Base-by-base conservation (phyloP, 768 basidiomycete species). In the Naematelia aurantialba region DNA sequence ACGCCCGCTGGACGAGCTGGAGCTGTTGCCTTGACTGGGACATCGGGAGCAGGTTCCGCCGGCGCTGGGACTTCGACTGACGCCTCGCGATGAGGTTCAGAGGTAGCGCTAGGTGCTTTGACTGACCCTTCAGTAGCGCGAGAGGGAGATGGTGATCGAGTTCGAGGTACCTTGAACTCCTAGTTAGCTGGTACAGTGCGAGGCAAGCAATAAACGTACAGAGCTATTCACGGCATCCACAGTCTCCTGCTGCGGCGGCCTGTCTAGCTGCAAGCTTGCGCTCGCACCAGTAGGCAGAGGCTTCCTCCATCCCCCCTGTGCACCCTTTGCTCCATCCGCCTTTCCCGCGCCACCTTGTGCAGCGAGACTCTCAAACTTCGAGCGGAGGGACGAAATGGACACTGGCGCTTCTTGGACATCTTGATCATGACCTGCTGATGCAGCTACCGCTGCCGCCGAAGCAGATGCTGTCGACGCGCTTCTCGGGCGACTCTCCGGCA, bases 371-470 rank as follows among this genome's bases (percentile, higher is more conserved):
- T 73, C 71, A 48, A 73, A 73, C 39, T 53, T 62, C 12, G 68
- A 70, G 19, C 69, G 45, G 1, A 73, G 51, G 3, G 66, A 62
- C 14, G 71, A 66, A 58, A 73, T 73, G 14, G 69, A 70, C 21
- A 50, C 30, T 10, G 53, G 58, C 8, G 34, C 34, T 39, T 39
- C 34, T 8, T 39, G n/a, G n/a, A n/a, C n/a, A n/a, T n/a, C n/a
- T n/a, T n/a, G n/a, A n/a, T n/a, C n/a, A n/a, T n/a, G n/a, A n/a
- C n/a, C n/a, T n/a, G n/a, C n/a, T n/a, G n/a, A n/a, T n/a, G n/a
- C 34, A 8, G 34, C 34, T 39, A 39, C 34, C 8, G 8, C 34
- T 39, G 8, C 17, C 34, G 8, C 34, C 34, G 34, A n/a, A n/a
- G n/a, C 34, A 8, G 34, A 39, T 8, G 34, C 34, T 39, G 8